Conservation (phyloP, 495 filamentous ascomycete genomes). For the Penicillium waksmanii region DNA sequence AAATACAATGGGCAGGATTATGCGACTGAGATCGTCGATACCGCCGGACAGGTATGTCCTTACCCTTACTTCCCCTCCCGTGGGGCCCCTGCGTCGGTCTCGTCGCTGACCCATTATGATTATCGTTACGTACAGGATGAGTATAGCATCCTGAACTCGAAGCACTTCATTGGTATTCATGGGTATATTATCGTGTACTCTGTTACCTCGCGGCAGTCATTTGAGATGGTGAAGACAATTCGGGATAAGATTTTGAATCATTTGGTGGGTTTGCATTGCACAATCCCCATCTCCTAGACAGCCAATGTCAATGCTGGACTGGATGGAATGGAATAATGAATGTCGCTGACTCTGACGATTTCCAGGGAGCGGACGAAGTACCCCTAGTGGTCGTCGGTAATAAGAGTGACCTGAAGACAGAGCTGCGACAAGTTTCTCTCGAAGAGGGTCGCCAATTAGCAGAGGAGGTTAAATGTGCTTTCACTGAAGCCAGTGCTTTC, state of each 20-base stretch:
- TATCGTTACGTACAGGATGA: constrained; percentile 68
- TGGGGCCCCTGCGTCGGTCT: neutral
- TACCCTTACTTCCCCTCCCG: neutral
- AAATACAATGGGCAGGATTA: constrained; percentile 89
- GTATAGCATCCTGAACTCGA: constrained; percentile 96
- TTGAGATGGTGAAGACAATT: constrained; percentile 95
- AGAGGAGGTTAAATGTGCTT: constrained; percentile 87
- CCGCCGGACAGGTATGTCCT: constrained; percentile 83
- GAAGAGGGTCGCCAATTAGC: constrained; percentile 82
- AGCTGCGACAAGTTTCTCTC: constrained; percentile 86
- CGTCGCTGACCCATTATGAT: constrained; percentile 16
- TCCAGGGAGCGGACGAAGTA: constrained; percentile 85
- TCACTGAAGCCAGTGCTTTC: constrained; percentile 91
- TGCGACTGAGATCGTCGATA: constrained; percentile 97
- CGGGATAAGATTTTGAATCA: constrained; percentile 97
- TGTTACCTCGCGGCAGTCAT: constrained; percentile 87
- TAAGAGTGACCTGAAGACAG: constrained; percentile 90
- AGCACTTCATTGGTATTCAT: constrained; percentile 99
- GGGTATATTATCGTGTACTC: constrained; percentile 99
- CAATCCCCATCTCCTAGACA: constrained; percentile 11
- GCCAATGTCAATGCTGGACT: no score
- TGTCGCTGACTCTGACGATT: no score
- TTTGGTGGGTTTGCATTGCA: constrained; percentile 72
- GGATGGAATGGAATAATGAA: no score
- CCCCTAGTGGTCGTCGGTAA: constrained; percentile 96